Base-by-base conservation (phyloP, 352 stramenopile species). In the Discostella stelligera region DNA sequence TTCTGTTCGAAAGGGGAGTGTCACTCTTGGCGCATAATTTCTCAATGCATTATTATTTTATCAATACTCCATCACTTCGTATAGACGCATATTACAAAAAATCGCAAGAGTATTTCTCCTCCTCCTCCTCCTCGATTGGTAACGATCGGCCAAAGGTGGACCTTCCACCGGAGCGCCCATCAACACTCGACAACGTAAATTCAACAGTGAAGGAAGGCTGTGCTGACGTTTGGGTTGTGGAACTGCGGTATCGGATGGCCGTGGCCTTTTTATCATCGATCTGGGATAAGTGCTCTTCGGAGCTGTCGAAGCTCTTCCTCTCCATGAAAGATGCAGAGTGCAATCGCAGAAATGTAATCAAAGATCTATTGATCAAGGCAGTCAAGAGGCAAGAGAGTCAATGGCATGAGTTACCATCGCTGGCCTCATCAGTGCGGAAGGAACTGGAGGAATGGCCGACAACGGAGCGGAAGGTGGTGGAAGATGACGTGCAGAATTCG, bases 201-300 rank as follows among this genome's bases (percentile, higher is more conserved):
- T 9, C 32, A 9, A 9, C 9, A 41, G 32, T 41, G 9, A 41
- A 41, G 32, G 32, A 60, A n/a, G 66, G 79, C 63, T 85, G 77
- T 54, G 46, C 59, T 5, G 79, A 86, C 67, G 76, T 85, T 10
- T 89, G 82, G 82, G 54, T 87, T 14, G 67, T 88, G 23, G 86
- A 91, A 74, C 89, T 89, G 75, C 76, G 80, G 10, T 91, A 91
- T 75, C 74, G 83, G 14, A 84, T 91, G 56, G 71, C 75, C 18
- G 83, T 88, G 11, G 77, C 82, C 30, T 90, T 88, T 55, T 67
- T 90, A 52, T 84, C 82, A 49, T 68, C 71, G 5, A 66, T 73
- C 25, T 91, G 86, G 86, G 84, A 91, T 32, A 90, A 89, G 46
- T 84, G 74, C 60, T 87, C 79, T 0, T 54, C 56, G 11, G 74